These are phyloP conservation scores for Leptographium galeiforme DNA, from an alignment of 2,329 filamentous ascomycete species.

Conservation along the genomic window DNA sequence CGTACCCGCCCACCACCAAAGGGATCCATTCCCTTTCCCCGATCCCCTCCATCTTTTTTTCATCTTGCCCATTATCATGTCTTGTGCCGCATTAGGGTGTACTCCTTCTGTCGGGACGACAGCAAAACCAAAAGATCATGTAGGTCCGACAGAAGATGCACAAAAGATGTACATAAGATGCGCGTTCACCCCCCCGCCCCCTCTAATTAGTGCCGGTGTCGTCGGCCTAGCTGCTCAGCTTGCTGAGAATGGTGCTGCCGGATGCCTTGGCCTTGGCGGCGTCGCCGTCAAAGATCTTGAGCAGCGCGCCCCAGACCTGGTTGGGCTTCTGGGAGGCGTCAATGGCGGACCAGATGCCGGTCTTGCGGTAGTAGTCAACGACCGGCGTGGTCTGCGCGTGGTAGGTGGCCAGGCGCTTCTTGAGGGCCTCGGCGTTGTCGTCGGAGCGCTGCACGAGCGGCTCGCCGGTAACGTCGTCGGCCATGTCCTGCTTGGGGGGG, in stretches of 20 bases:
- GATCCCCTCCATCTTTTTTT: not conserved
- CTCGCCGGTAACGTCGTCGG: constrained; percentile 92
- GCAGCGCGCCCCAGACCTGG: constrained; percentile 86
- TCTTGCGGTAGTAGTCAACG: constrained; percentile 92
- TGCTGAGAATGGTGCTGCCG: constrained; percentile 28
- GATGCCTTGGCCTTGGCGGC: constrained; percentile 30
- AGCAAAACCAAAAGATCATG: not conserved
- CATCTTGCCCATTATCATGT: not conserved
- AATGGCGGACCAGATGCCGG: constrained; percentile 89
- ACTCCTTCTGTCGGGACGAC: not conserved
- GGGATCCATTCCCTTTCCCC: not conserved
- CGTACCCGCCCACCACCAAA: not conserved
- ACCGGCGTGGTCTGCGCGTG: constrained; percentile 89
- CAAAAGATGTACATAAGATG: not conserved
- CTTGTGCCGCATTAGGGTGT: not conserved
- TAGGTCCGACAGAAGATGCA: not conserved
- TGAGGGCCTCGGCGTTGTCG: constrained; percentile 90
- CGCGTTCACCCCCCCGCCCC: not conserved
- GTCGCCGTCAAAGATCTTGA: constrained; percentile 66
- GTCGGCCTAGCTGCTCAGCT: constrained; percentile 15
- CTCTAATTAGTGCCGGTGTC: not conserved
- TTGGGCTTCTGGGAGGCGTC: constrained; percentile 94
- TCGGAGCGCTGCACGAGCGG: constrained; percentile 91
- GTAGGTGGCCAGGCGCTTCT: constrained; percentile 89
- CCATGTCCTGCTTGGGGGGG: constrained; percentile 88